phyloP scores from a whole-genome alignment of 139 green algal species.

The Bryopsis sp. region DNA sequence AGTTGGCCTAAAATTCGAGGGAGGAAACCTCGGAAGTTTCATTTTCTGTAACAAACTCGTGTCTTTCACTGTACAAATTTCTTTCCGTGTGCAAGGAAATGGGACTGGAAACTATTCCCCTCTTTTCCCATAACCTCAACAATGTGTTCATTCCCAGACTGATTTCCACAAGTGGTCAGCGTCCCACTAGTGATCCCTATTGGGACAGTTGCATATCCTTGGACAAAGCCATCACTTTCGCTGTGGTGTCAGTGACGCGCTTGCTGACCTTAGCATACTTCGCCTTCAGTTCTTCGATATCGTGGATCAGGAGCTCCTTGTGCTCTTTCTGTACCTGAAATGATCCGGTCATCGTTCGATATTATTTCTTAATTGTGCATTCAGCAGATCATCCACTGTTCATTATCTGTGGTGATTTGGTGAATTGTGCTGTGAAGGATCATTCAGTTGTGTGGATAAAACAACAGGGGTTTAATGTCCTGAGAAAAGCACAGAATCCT shows the following conservation, averaged over 20 bases:
- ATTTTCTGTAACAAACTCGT: too few species aligned
- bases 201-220: not conserved
- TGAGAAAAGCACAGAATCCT: not conserved
- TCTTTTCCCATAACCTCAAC: too few species aligned
- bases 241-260: not conserved
- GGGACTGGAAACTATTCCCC: too few species aligned
- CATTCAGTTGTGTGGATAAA: not conserved
- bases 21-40: too few species aligned
- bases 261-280: not conserved
- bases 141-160: too few species aligned
- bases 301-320: constrained; percentile 7
- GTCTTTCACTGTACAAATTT: too few species aligned
- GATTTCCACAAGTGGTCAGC: too few species aligned
- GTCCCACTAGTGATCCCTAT: too few species aligned
- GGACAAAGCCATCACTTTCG: not conserved
- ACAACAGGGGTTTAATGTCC: not conserved
- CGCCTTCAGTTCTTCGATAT: not conserved
- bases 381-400: not conserved
- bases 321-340: not conserved
- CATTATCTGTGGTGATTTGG: not conserved
- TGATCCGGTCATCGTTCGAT: too few species aligned
- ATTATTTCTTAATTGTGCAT: too few species aligned
- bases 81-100: too few species aligned
- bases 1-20: too few species aligned
- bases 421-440: not conserved